Base-by-base conservation (phyloP, 2,329 filamentous ascomycete species). In the Epicoccum nigrum region DNA sequence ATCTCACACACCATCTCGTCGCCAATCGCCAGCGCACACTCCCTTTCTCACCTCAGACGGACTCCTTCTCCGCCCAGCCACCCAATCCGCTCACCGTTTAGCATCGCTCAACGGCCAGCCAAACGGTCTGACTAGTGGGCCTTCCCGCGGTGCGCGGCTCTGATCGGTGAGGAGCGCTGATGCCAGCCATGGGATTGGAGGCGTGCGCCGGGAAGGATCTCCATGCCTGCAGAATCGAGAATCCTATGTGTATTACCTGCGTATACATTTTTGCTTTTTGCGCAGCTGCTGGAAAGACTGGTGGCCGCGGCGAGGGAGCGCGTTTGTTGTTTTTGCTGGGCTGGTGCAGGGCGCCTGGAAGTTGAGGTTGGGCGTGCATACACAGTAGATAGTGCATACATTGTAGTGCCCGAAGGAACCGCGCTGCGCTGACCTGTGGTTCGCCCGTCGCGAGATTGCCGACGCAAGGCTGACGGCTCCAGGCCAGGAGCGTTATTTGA, bases 121-220 rank as follows among this genome's bases (percentile, higher is more conserved):
- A 41, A 47, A 35, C 37, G 45, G 37, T 28, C 17, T 19, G 45
- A 31, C 45, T 34, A 41, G 37, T 45, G 45, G 45, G 45, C 30
- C 35, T 32, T 48, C 45, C 45, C 45, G 45, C 25, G 9, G 6
- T 9, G 23, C 6, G 23, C 23, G 19, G 15, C 23, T 21, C 17
- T 46, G 49, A 52, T 52, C 49, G 49, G 49, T 52, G 27, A 46
- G 49, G 42, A 32, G 38, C 25, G 25, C 23, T 31, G 23, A 12
- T 17, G 7, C 19, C 9, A 12, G 7, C 23, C 23, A 41, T 19
- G 23, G 35, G 33, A 51, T 45, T 51, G 48, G 48, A 45, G 23
- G 37, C 8, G 23, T 30, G 32, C 23, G 16, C 20, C 49, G 49
- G 43, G 30, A 46, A 25, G 49, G 37, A 42, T 27, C 42, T 32